phyloP scores from a whole-genome alignment of 177 flowering plant genomes.

The Vitis hybrid region DNA sequence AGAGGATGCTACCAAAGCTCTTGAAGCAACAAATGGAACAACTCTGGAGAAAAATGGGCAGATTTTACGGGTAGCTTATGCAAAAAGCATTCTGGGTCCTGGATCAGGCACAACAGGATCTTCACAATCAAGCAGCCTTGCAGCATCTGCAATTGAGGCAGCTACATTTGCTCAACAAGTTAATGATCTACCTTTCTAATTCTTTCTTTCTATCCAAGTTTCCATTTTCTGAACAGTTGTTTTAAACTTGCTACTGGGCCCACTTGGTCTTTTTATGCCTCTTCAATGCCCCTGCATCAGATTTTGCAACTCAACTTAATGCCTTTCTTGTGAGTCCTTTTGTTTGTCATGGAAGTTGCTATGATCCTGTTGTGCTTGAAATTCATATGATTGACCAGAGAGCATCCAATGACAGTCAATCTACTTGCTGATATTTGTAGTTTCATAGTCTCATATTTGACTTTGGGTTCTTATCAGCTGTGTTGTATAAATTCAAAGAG shows the following conservation, averaged over 20 bases:
- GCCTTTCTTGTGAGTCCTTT: too few relatives aligned
- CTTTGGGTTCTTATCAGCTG: background rate
- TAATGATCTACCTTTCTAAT: background rate
- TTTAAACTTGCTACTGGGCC: too few relatives aligned
- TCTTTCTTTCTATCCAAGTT: background rate
- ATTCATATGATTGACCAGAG: too few relatives aligned
- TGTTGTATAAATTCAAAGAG: background rate
- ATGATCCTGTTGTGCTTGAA: too few relatives aligned
- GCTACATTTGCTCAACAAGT: slow-evolving; percentile 99
- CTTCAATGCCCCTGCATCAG: too few relatives aligned
- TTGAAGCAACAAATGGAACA: slow-evolving; percentile 96
- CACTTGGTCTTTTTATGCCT: too few relatives aligned
- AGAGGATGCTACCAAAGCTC: slow-evolving; percentile 92
- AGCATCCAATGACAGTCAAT: too few relatives aligned
- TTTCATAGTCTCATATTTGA: too few relatives aligned
- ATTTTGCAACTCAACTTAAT: too few relatives aligned
- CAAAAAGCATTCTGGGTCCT: slow-evolving; percentile 92
- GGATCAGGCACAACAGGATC: slow-evolving; percentile 66
- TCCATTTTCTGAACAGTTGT: background rate
- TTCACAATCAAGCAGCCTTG: slow-evolving; percentile 92
- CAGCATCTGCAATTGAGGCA: slow-evolving; percentile 99
- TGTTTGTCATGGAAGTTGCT: too few relatives aligned
- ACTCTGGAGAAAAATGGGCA: slow-evolving; percentile 96
- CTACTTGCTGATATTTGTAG: too few relatives aligned
- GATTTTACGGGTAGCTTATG: slow-evolving; percentile 90